A percentile compares a stretch with the other conserved stretches of the same genome.
These are phyloP conservation scores for Hymenoscyphus infarciens DNA, from an alignment of 2,329 filamentous ascomycete species.

Conservation along the genomic window DNA sequence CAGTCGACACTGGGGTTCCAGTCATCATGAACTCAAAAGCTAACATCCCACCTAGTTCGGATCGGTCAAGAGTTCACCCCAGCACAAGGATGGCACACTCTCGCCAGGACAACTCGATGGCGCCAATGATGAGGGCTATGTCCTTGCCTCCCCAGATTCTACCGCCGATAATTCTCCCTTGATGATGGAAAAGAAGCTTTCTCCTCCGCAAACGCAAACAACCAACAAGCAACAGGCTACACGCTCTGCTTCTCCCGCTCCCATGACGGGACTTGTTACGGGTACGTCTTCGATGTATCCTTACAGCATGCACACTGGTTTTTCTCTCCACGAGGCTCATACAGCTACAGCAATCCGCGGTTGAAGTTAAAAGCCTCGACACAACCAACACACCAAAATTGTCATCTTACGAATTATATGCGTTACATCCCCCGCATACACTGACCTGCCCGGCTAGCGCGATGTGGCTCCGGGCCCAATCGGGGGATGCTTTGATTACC, in stretches of 20 bases:
- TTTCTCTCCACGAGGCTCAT: conserved; percentile 36
- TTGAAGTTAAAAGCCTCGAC: conserved; percentile 18
- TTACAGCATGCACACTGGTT: conserved; percentile 33
- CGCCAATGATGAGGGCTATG: conserved; percentile 38
- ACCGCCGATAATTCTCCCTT: conserved; percentile 36
- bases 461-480: neutral
- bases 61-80: conserved; percentile 53
- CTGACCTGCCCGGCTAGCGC: neutral
- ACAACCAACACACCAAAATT: conserved; percentile 9
- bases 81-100: conserved; percentile 47
- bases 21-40: conserved; percentile 30
- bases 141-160: conserved; percentile 32
- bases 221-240: conserved; percentile 34
- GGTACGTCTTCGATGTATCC: conserved; percentile 42
- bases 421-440: neutral
- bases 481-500: conserved; percentile 23
- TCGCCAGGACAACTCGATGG: conserved; percentile 44
- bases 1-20: conserved; percentile 29
- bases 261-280: conserved; percentile 45
- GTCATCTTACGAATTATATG: conserved; percentile 9
- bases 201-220: conserved; percentile 27
- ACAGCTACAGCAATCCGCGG: conserved; percentile 37
- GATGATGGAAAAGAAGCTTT: conserved; percentile 28
- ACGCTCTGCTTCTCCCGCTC: conserved; percentile 43
- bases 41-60: conserved; percentile 54